A percentile compares a stretch with the other conserved stretches of the same genome.
Evolutionary conservation across 768 basidiomycete species (phyloP).

Genomic region (Tephrocybe sp.): DNA sequence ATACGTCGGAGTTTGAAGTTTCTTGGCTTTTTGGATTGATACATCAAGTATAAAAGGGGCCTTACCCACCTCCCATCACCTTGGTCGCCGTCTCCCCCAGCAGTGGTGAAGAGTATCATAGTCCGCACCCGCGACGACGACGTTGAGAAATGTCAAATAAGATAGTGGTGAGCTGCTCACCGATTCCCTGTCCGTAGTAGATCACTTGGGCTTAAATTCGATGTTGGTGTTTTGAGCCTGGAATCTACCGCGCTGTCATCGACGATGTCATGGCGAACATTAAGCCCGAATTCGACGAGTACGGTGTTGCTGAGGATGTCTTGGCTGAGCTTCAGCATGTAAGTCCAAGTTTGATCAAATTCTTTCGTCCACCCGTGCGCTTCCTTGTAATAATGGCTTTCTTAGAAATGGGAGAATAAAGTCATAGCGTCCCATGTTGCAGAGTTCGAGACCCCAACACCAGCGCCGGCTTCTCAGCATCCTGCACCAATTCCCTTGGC

Average conservation of each 20-base stretch:
- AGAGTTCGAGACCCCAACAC: slow-evolving; percentile 71
- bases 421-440: slow-evolving; percentile 94
- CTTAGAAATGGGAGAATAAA: slow-evolving; percentile 95
- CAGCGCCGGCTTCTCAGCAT: slow-evolving; percentile 42
- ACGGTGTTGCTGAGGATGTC: slow-evolving; percentile 90
- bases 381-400: slow-evolving; percentile 11
- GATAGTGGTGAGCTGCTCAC: slow-evolving; percentile 93
- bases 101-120: slow-evolving; percentile 37
- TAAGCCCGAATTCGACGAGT: slow-evolving; percentile 95
- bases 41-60: slow-evolving; percentile 53
- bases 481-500: slow-evolving; percentile 47
- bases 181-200: slow-evolving; percentile 57
- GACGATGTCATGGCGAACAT: slow-evolving; percentile 91
- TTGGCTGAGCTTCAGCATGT: slow-evolving; percentile 87
- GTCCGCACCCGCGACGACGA: slow-evolving; percentile 26
- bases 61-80: slow-evolving; percentile 39
- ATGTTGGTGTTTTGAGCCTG: slow-evolving; percentile 66
- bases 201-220: slow-evolving; percentile 53
- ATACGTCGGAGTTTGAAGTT: slow-evolving; percentile 45
- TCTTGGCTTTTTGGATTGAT: slow-evolving; percentile 39
- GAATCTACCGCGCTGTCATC: slow-evolving; percentile 91
- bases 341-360: slow-evolving; percentile 35
- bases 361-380: slow-evolving; percentile 1
- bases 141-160: slow-evolving; percentile 84
- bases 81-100: slow-evolving; percentile 37